Base-by-base conservation (phyloP, 495 filamentous ascomycete species). In the Patellaria atrata region DNA sequence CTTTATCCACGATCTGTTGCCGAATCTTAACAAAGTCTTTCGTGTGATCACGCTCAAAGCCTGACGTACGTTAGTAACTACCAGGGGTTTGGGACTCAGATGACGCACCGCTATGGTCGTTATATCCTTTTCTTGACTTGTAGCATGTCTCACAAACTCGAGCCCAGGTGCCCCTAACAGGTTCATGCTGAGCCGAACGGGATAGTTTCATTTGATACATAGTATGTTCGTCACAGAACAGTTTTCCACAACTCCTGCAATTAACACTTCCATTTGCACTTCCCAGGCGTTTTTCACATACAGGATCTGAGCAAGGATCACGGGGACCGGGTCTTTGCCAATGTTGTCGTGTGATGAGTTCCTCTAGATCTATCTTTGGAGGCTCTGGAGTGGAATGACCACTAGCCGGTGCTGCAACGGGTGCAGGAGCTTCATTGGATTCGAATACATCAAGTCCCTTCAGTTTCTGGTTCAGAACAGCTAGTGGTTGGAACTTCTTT, bases 131-230 rank as follows among this genome's bases (percentile, higher is more conserved):
- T 42, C 91, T 67, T 13, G 82, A 89, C 60, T 94, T 96, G 58
- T 87, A 97, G 55, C 89, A 97, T 17, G 89, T 96, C 57, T 96
- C 91, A 53, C 89, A 97, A 3, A 94, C 86, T 21, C 89, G 60
- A 50, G 81, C 91, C 89, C 89, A 97, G 37, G 86, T 67, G 1
- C 89, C 89, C 41, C 91, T 61, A 0, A 93, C 78, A 0, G 91
- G 91, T 44, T 97, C 91, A 62, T 92, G 83, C 42, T 76, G 70
- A 3, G 91, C 89, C 4, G 83, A 76, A 29, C 86, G 67, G 7
- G 83, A 93, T 13, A 97, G 70, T 65, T 89, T 94, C 81, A 96
- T 96, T 60, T 96, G 86, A 48, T 96, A 97, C 89, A 94, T 94
- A 20, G 87, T 94, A 60, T 97, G 91, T 44, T 91, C 82, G 52